A percentile compares a stretch with the other conserved stretches of the same genome.
These are phyloP conservation scores for Castanea crenata DNA, from an alignment of 306 rosid genomes.

Conservation along the genomic window DNA sequence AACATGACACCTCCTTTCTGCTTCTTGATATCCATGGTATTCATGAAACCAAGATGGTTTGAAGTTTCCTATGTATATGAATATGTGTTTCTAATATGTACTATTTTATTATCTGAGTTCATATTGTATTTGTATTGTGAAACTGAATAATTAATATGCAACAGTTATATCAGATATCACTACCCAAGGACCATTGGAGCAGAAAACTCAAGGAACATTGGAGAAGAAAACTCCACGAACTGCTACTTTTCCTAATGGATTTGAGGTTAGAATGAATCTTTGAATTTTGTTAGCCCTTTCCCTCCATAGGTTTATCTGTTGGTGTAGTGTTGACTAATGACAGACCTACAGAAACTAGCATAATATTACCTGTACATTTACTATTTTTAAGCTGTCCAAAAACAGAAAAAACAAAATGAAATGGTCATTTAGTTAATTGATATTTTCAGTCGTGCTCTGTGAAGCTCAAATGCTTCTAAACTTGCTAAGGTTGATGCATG, in stretches of 20 bases:
- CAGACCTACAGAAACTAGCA: conserved; percentile 16
- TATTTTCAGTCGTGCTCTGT: not conserved
- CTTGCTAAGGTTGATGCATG: not conserved
- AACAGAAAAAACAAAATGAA: not conserved
- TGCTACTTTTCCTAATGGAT: conserved; percentile 80
- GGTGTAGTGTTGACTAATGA: conserved; percentile 7
- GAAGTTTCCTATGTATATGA: not conserved
- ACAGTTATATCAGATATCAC: conserved; percentile 45
- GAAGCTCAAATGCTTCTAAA: not conserved
- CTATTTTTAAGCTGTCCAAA: conserved; percentile 1
- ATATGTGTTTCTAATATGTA: not conserved
- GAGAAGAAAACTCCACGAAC: conserved; percentile 49
- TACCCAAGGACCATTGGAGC: conserved; percentile 43
- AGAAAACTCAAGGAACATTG: conserved; percentile 38
- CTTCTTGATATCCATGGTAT: no score
- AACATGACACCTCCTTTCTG: not conserved
- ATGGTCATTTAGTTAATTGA: not conserved
- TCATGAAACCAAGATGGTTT: not conserved
- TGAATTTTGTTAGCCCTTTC: not conserved
- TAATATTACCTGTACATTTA: not conserved
- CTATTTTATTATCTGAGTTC: not conserved
- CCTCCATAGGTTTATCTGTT: conserved; percentile 6
- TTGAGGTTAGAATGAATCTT: conserved; percentile 65
- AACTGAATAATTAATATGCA: conserved; percentile 19
- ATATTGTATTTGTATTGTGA: conserved; percentile 7